A percentile compares a stretch with the other conserved stretches of the same genome.
Evolutionary conservation across 495 filamentous ascomycete species (phyloP).

Genomic region (Tuber brumale): DNA sequence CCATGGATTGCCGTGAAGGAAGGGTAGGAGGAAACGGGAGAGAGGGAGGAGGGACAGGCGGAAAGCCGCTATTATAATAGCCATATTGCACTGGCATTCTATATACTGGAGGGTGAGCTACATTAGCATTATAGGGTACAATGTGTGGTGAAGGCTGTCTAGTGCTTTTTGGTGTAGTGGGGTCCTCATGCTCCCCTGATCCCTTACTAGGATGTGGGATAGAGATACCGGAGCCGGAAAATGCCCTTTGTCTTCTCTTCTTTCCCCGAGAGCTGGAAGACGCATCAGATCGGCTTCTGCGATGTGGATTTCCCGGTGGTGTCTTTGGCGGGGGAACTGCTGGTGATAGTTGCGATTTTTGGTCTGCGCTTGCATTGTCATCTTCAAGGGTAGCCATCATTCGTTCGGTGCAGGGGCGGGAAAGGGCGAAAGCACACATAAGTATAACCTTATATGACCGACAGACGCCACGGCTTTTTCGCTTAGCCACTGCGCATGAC

Average conservation of each 20-base stretch:
- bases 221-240: neutral
- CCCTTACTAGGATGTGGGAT: neutral
- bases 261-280: neutral
- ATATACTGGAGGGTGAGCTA: constrained; percentile 1
- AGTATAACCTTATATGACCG: constrained; percentile 1
- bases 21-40: constrained; percentile 2
- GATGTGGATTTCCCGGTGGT: neutral
- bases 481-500: neutral
- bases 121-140: neutral
- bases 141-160: neutral
- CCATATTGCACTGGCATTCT: constrained; percentile 4
- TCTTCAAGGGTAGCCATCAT: neutral
- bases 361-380: neutral
- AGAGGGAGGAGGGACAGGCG: constrained; percentile 5
- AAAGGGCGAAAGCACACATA: neutral
- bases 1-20: constrained; percentile 4
- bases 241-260: neutral
- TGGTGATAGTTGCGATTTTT: neutral
- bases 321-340: neutral
- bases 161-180: constrained; percentile 2
- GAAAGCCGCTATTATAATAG: constrained; percentile 19
- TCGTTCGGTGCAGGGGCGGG: neutral
- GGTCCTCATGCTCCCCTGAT: neutral
- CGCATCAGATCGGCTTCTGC: neutral
- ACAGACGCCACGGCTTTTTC: neutral